These are phyloP conservation scores for Phytopythium montanum DNA, from an alignment of 352 stramenopile species.

Conservation along the genomic window DNA sequence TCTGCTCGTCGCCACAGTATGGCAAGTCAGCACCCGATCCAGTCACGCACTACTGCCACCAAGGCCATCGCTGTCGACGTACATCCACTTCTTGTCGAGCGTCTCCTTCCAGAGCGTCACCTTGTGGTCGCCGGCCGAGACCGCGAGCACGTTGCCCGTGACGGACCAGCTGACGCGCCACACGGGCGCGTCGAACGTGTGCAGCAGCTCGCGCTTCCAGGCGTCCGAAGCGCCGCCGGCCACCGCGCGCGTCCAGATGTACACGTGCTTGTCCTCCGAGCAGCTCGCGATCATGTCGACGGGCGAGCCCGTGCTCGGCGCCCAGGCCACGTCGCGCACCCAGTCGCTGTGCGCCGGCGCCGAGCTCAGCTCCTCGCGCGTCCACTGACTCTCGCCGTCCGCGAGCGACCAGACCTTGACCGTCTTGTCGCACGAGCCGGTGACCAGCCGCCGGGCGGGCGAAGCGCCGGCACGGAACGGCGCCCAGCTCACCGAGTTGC, in stretches of 20 bases:
- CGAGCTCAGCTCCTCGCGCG: constrained; percentile 72
- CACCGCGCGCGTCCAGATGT: constrained; percentile 94
- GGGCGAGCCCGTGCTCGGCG: constrained; percentile 91
- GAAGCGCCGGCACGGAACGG: constrained; percentile 78
- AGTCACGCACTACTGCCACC: not conserved
- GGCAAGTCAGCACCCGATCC: constrained; percentile 7
- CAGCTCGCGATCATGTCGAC: constrained; percentile 93
- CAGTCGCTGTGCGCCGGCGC: constrained; percentile 91
- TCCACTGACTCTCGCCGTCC: constrained; percentile 75
- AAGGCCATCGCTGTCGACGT: constrained; percentile 13
- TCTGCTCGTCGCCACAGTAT: constrained; percentile 27
- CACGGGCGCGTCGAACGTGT: constrained; percentile 95
- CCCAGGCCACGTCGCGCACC: constrained; percentile 98
- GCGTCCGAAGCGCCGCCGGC: constrained; percentile 74
- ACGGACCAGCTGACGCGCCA: constrained; percentile 99
- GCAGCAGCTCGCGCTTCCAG: constrained; percentile 92
- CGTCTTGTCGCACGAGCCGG: constrained; percentile 96
- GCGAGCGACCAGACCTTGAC: constrained; percentile 95
- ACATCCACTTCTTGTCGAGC: constrained; percentile 96
- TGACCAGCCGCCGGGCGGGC: constrained; percentile 87
- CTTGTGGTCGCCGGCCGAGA: constrained; percentile 96
- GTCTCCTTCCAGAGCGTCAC: constrained; percentile 98
- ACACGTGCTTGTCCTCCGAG: constrained; percentile 89
- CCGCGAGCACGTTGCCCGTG: constrained; percentile 97
- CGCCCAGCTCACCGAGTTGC: constrained; percentile 97